Evolutionary conservation across 2,329 filamentous ascomycete genomes (phyloP).

Genomic region (Diplodia mutila): DNA sequence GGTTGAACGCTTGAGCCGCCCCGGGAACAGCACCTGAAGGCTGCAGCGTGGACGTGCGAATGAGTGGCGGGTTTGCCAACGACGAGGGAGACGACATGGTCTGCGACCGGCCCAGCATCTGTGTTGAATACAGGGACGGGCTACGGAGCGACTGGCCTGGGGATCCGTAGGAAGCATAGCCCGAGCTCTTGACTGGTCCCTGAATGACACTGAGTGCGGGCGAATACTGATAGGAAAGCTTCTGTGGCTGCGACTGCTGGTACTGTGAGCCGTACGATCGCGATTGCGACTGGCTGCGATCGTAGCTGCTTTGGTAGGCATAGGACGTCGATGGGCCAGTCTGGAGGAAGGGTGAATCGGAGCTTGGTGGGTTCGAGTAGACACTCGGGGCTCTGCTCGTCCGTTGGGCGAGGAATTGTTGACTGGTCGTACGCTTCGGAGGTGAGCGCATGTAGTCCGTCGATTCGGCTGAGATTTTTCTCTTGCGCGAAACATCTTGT

Average conservation of each 20-base stretch:
- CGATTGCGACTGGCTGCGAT: conserved; percentile 38
- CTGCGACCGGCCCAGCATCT: conserved; percentile 43
- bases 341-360: conserved; percentile 44
- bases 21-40: conserved; percentile 47
- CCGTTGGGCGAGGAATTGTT: conserved; percentile 42
- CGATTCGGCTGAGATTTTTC: conserved; percentile 59
- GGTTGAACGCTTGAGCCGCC: conserved; percentile 58
- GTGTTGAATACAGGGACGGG: conserved; percentile 29
- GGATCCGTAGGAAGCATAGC: conserved; percentile 26
- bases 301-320: conserved; percentile 45
- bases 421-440: conserved; percentile 52
- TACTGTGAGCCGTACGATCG: conserved; percentile 23
- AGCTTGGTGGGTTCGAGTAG: conserved; percentile 37
- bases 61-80: conserved; percentile 56
- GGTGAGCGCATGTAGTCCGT: conserved; percentile 53
- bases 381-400: conserved; percentile 27
- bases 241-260: conserved; percentile 25
- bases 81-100: conserved; percentile 51
- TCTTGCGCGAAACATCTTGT: conserved; percentile 54
- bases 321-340: conserved; percentile 41
- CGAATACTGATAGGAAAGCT: conserved; percentile 28
- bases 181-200: conserved; percentile 35
- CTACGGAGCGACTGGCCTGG: conserved; percentile 30
- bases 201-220: conserved; percentile 27
- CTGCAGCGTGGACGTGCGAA: conserved; percentile 69